Percentiles rank a stretch among this genome's conserved stretches.
Conservation (phyloP, 2,329 filamentous ascomycete species). For the Epichloe hybrida region DNA sequence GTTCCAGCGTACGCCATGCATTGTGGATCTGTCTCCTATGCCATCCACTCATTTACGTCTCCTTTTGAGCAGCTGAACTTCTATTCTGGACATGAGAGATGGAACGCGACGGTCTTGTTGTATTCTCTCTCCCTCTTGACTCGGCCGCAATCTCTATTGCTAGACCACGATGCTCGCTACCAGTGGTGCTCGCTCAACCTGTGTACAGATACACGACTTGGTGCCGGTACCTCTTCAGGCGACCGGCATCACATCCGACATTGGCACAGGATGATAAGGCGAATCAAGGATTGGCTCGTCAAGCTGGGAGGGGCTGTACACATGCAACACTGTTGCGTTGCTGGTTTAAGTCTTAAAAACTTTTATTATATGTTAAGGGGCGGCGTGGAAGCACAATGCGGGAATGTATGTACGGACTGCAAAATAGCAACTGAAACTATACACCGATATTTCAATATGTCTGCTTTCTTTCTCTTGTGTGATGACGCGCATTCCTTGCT, state of each 20-base stretch:
- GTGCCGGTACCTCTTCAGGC: neutral
- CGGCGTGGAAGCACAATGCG: neutral
- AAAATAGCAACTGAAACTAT: slow-evolving; percentile 2
- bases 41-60: slow-evolving; percentile 4
- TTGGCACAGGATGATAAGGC: neutral
- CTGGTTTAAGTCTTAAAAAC: slow-evolving; percentile 1
- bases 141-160: neutral
- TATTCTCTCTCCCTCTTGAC: neutral
- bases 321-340: neutral
- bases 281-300: neutral
- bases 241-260: neutral
- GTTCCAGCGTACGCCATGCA: neutral
- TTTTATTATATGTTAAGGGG: slow-evolving; percentile 2
- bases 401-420: slow-evolving; percentile 4
- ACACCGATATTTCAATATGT: neutral
- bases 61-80: slow-evolving; percentile 1
- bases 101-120: neutral
- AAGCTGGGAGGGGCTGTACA: neutral
- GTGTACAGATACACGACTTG: neutral
- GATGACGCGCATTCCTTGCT: no score
- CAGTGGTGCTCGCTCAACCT: neutral
- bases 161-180: neutral
- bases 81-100: slow-evolving; percentile 3
- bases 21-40: neutral
- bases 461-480: neutral